Evolutionary conservation across 2,329 filamentous ascomycete species (phyloP), one percentile per base, ranked within the genome.

Genomic region (Lomentospora prolificans): DNA sequence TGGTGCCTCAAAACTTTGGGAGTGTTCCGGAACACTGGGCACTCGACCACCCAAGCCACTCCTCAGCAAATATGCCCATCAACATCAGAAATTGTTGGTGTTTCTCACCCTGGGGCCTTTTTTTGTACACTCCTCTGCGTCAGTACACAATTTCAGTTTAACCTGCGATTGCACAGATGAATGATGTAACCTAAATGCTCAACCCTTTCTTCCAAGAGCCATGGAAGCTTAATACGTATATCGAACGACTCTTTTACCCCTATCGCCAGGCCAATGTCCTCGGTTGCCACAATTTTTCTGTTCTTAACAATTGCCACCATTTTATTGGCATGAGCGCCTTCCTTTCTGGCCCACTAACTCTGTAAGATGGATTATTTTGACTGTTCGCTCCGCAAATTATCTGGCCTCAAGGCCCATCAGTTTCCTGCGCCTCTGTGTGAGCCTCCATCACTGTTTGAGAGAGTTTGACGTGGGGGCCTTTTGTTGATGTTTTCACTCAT

Each of bases 191-290:
- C 22, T 19, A 2, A 48, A 12, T 33, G 30, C 44, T 31, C 52
- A 25, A 28, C 36, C 52, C 39, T 46, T 44, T 44, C 52, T 17
- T 17, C 12, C 52, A 25, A 22, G 25, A 30, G n/a, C 24, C 19
- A 39, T 55, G 52, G 52, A 55, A 33, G 51, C 51, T 53, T 28
- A 28, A 55, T 22, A 14, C 30, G 22, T 39, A 51, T 22, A 24
- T 53, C 55, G 36, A 14, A 41, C 36, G 36, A 41, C 36, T 17
- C 19, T 33, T 41, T 6, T 14, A 14, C 36, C n/a, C 36, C 36
- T 41, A 41, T 41, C 36, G 19, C n/a, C 36, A n/a, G n/a, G 19
- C 9, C n/a, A 14, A 17, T 41, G 36, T 17, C 36, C 36, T 41
- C 36, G 36, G 36, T 17, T 41, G 12, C 36, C 36, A 17, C n/a